A percentile compares a stretch with the other conserved stretches of the same genome.
These are phyloP conservation scores for Yueomyces sp. DNA, from an alignment of 805 yeast species.

Conservation along the genomic window DNA sequence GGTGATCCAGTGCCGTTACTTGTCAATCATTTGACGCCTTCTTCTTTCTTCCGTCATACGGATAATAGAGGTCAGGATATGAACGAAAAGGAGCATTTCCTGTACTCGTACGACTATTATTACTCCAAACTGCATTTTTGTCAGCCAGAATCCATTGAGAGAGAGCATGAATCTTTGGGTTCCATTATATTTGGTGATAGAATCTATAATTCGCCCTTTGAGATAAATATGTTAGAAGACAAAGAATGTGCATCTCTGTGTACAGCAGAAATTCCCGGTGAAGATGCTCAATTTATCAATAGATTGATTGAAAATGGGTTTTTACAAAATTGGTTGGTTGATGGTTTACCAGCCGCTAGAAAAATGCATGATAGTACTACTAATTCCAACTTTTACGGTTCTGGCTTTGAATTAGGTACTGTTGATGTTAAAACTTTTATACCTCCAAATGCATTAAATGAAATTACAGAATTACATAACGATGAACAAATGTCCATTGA, in stretches of 20 bases:
- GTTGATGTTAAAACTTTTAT: conserved; percentile 19
- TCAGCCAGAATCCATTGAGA: conserved; percentile 36
- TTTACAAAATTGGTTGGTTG: conserved; percentile 83
- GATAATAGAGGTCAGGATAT: conserved; percentile 27
- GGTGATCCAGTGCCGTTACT: conserved; percentile 64
- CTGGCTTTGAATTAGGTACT: conserved; percentile 71
- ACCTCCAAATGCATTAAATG: background rate
- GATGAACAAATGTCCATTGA: background rate
- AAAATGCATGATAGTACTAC: conserved; percentile 44
- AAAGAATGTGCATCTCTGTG: conserved; percentile 61
- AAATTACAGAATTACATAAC: background rate
- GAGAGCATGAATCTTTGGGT: conserved; percentile 83
- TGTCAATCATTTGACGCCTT: conserved; percentile 86
- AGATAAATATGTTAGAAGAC: conserved; percentile 63
- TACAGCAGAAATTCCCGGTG: conserved; percentile 37
- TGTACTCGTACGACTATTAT: conserved; percentile 74
- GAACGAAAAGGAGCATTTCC: conserved; percentile 34
- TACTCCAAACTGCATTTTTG: conserved; percentile 77
- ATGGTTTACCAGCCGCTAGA: conserved; percentile 88
- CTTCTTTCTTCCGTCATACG: conserved; percentile 32
- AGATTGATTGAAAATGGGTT: conserved; percentile 72
- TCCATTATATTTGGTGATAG: conserved; percentile 92
- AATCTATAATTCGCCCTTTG: conserved; percentile 84
- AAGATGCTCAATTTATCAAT: conserved; percentile 65
- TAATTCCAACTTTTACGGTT: conserved; percentile 49